Evolutionary conservation across 2,329 filamentous ascomycete species (phyloP).

Genomic region (Sporothrix phasma): DNA sequence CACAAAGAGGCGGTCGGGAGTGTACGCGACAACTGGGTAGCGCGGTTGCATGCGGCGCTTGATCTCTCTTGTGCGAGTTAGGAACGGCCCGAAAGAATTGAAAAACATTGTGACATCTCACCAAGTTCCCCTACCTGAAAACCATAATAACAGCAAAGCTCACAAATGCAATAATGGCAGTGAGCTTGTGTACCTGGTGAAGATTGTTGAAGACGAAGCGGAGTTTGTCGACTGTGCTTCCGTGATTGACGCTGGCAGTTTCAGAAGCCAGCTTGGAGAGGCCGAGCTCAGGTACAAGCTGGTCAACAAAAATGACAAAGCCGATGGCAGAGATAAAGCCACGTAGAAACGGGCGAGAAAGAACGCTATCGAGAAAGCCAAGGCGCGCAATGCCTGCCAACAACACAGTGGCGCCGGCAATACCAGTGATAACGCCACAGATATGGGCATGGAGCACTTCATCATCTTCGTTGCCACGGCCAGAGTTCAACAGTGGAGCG

Average conservation of each 20-base stretch:
- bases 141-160: slow-evolving; percentile 86
- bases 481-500: slow-evolving; percentile 63
- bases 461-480: slow-evolving; percentile 54
- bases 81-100: background rate
- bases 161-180: slow-evolving; percentile 62
- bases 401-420: slow-evolving; percentile 83
- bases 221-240: slow-evolving; percentile 78
- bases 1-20: slow-evolving; percentile 85
- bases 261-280: slow-evolving; percentile 56
- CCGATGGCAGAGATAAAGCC: slow-evolving; percentile 97
- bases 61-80: slow-evolving; percentile 50
- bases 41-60: slow-evolving; percentile 73
- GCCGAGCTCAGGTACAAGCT: slow-evolving; percentile 83
- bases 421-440: slow-evolving; percentile 76
- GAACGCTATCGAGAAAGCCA: slow-evolving; percentile 87
- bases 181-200: slow-evolving; percentile 59
- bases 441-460: slow-evolving; percentile 64
- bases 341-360: slow-evolving; percentile 82
- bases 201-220: slow-evolving; percentile 64
- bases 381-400: slow-evolving; percentile 74
- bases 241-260: slow-evolving; percentile 58
- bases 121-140: slow-evolving; percentile 50
- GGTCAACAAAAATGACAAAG: slow-evolving; percentile 91
- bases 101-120: background rate
- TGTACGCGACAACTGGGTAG: slow-evolving; percentile 71